Evolutionary conservation across 2,329 filamentous ascomycete species (phyloP), one percentile per base, ranked within the genome.

Genomic region (Pseudocercospora fijiensis): DNA sequence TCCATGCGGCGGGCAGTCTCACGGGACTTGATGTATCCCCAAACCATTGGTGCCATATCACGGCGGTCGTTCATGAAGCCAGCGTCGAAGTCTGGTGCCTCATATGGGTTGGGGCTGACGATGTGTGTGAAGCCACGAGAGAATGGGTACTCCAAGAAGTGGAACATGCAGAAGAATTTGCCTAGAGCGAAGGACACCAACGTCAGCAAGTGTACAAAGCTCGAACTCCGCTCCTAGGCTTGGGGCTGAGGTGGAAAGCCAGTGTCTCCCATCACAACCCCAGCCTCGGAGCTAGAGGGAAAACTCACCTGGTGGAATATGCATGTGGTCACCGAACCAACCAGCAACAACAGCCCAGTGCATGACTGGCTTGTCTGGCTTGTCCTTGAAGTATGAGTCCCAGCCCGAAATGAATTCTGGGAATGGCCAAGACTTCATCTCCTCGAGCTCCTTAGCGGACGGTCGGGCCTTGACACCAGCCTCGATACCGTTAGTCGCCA

Each of bases 321-420:
- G 75, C 77, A 84, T 83, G 71, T 84, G 80, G 74, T 82, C 77
- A 60, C 79, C 79, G 63, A 80, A 82, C 78, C 77, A 81, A 67
- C 88, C 88, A 16, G 88, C 81, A 72, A 93, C 92, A 61, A 92
- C 85, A 1, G 84, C 89, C 78, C 93, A 93, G 74, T 93, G 90
- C 90, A 93, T 93, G 49, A 93, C 90, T 0, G 90, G 90, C 82
- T 93, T 93, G 77, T 93, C 90, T 0, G 89, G 89, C 80, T 92
- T 92, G 74, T 93, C 78, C 80, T 91, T 90, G 78, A 93, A 94
- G 79, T 94, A 93, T 60, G 85, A 88, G 71, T 93, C 86, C 89
- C 90, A 94, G 2, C 90, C 89, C 6, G 85, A 83, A 52, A 83
- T 84, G 80, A 94, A 94, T 59, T 91, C 87, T 10, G 86, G 86